A percentile compares a stretch with the other conserved stretches of the same genome.
These are phyloP conservation scores for Dactylellina parvicollis DNA, from an alignment of 2,329 filamentous ascomycete species.

Conservation along the genomic window DNA sequence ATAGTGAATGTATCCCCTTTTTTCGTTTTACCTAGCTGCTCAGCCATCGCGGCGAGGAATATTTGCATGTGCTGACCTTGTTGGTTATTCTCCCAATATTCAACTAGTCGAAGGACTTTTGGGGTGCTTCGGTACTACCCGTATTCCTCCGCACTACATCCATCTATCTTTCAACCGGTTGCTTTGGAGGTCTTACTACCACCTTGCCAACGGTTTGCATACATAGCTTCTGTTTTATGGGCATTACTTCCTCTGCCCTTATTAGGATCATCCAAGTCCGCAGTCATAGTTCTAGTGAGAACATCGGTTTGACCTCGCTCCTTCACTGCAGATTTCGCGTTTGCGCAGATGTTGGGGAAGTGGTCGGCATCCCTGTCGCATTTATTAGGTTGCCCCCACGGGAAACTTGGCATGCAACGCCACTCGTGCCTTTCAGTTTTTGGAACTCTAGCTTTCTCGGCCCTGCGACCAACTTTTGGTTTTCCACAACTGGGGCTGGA, in stretches of 20 bases:
- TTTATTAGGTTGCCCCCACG: background rate
- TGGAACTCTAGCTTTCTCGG: background rate
- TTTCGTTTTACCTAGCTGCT: too few relatives aligned
- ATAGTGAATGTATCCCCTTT: background rate
- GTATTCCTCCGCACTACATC: background rate
- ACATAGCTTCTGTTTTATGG: background rate
- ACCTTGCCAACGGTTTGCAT: background rate
- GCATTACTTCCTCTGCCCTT: background rate
- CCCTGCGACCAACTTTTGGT: background rate
- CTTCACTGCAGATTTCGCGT: background rate
- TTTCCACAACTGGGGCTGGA: background rate
- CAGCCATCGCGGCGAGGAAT: background rate
- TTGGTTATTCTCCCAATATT: background rate
- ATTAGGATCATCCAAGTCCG: background rate
- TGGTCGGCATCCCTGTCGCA: background rate
- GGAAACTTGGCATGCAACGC: background rate
- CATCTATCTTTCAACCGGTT: background rate
- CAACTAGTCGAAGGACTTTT: background rate
- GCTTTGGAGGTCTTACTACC: background rate
- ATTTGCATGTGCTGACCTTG: background rate
- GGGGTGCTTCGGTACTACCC: background rate
- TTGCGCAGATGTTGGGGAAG: slow-evolving; percentile 9
- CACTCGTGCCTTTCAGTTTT: background rate
- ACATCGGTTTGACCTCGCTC: background rate
- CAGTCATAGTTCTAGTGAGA: background rate